Percentiles rank a stretch among this genome's conserved stretches.
Conservation (phyloP, 106 monocot genomes). For the Triglochin maritima region DNA sequence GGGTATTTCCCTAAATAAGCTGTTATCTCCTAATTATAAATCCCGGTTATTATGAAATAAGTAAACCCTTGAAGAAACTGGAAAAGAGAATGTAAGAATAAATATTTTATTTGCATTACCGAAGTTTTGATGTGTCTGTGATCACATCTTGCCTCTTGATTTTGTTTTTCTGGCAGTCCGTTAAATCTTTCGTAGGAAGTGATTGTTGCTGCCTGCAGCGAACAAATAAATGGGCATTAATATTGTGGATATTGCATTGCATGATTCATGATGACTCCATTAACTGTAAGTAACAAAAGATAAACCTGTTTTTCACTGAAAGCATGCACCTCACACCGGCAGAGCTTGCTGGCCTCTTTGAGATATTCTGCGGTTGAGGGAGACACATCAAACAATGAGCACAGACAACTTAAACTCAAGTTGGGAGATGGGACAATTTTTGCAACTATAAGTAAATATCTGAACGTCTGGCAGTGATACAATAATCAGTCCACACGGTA, state of each 20-base stretch:
- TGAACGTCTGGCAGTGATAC: neutral
- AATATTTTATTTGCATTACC: slow-evolving; percentile 3
- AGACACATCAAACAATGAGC: neutral
- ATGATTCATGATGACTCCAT: neutral
- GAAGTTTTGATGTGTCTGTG: neutral
- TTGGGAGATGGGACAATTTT: neutral
- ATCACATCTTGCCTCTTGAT: neutral
- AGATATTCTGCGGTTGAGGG: slow-evolving; percentile 17
- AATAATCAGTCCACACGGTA: neutral
- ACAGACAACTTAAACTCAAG: neutral
- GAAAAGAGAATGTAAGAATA: neutral
- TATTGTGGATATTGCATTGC: neutral
- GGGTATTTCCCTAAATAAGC: neutral
- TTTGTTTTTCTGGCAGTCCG: neutral
- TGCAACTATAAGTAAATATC: neutral
- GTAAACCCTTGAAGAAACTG: neutral
- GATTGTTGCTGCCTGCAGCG: neutral
- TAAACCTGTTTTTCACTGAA: slow-evolving; percentile 27
- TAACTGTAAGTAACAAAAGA: slow-evolving; percentile 4
- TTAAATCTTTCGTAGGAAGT: neutral
- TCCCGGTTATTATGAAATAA: neutral
- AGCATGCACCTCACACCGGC: slow-evolving; percentile 12
- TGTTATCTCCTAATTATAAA: neutral
- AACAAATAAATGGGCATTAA: neutral
- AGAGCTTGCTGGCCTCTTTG: slow-evolving; percentile 18